Evolutionary conservation across 169 alveolate species (phyloP), one percentile per base, ranked within the genome.

Genomic region (Plasmodium reichenowi): DNA sequence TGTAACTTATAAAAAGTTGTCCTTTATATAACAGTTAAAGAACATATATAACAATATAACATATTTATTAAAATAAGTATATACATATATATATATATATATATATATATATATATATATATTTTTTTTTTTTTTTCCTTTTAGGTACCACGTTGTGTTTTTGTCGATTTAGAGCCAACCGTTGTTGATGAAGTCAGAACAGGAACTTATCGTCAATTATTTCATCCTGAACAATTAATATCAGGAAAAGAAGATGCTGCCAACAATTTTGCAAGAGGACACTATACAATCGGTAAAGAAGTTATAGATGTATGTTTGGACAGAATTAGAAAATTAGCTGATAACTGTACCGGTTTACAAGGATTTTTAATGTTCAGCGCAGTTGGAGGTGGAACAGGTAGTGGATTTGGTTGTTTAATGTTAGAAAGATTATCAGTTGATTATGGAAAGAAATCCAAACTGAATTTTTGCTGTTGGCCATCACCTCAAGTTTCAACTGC

Each of bases 331-430:
- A 98, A 98, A 94, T 92, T 98, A 64, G 99, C 99, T 50, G 99
- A 99, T 91, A 98, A 98, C 93, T 99, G 99, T 94, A 98, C 99
- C 8, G 99, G 99, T 43, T 97, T 98, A 29, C 98, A 98, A 96
- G 99, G 99, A 62, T 98, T 99, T 97, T 92, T 98, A 72, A 98
- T 98, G 97, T 98, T 97, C 97, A 97, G 98, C 94, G 99, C 99
- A n/a, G 99, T 97, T 83, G 99, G 99, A 24, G 99, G 99, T 52
- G 99, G 99, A 83, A 98, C 99, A 32, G 99, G 99, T 67, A 96
- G 99, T 66, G 99, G 99, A 22, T 94, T 99, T 50, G 99, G 99
- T 12, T 97, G 99, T 83, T 96, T 98, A 73, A 93, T 99, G 87
- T 95, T 98, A 74, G 99, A 99, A 97, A 96, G 99, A 87, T 97